These are phyloP conservation scores for Filosporella fistucella DNA, from an alignment of 495 filamentous ascomycete species.

Conservation along the genomic window DNA sequence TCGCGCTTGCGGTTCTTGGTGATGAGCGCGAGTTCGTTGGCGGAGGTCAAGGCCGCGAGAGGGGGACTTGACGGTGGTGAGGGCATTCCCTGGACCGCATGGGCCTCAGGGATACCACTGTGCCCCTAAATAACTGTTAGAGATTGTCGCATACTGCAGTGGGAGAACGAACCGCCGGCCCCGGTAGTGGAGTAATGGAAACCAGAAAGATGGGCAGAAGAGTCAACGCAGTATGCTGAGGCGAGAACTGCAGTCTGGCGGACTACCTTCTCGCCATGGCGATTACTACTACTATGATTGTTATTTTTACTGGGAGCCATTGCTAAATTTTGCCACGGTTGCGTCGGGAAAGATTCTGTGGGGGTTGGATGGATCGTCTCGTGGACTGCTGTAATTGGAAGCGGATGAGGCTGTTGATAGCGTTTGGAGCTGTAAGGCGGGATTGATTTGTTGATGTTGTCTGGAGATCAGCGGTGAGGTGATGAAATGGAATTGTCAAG, in stretches of 20 bases:
- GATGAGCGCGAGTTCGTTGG: conserved; percentile 55
- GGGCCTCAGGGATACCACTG: conserved; percentile 98
- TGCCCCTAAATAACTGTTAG: conserved; percentile 51
- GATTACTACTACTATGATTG: conserved; percentile 66
- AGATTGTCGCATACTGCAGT: neutral
- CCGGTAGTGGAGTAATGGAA: conserved; percentile 94
- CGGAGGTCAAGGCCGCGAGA: conserved; percentile 60
- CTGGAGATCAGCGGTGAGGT: conserved; percentile 15
- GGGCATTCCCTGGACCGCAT: conserved; percentile 66
- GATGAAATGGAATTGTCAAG: neutral
- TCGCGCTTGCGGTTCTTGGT: conserved; percentile 37
- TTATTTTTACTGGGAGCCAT: conserved; percentile 62
- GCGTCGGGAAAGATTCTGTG: conserved; percentile 11
- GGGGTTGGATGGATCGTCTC: conserved; percentile 3
- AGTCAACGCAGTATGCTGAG: conserved; percentile 75
- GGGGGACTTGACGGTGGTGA: conserved; percentile 78
- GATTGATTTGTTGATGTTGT: conserved; percentile 2
- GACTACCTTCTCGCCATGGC: conserved; percentile 50
- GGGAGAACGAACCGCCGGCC: conserved; percentile 57
- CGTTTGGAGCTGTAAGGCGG: neutral
- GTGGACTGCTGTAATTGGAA: conserved; percentile 5
- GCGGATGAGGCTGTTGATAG: conserved; percentile 2
- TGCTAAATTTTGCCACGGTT: conserved; percentile 29
- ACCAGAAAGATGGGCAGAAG: conserved; percentile 51
- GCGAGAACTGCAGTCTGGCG: conserved; percentile 67